Evolutionary conservation across 2,329 filamentous ascomycete species (phyloP).

Genomic region (Tolypocladium album): DNA sequence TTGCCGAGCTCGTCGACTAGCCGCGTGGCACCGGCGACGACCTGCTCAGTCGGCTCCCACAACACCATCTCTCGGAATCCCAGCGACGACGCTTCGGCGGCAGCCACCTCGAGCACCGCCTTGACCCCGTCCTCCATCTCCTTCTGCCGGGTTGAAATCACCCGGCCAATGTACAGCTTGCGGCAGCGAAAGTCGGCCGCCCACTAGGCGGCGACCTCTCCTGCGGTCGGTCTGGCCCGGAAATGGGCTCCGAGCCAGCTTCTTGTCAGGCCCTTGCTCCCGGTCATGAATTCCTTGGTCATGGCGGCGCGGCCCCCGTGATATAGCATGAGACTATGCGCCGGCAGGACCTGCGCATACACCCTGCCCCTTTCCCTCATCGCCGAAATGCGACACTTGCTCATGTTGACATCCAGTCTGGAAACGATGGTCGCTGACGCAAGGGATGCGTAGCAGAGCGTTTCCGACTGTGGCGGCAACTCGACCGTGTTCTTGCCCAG

Average conservation of each 20-base stretch:
- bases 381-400: conserved; percentile 11
- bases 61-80: conserved; percentile 21
- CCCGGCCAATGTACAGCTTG: conserved; percentile 8
- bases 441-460: conserved; percentile 1
- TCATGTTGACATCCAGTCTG: conserved; percentile 13
- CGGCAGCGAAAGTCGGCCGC: conserved; percentile 19
- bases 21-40: conserved; percentile 14
- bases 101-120: conserved; percentile 20
- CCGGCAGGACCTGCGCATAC: conserved; percentile 22
- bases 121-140: conserved; percentile 13
- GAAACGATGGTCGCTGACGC: neutral
- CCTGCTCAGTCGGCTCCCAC: conserved; percentile 23
- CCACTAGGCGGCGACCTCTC: conserved; percentile 22
- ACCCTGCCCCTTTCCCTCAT: conserved; percentile 14
- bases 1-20: conserved; percentile 27
- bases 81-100: conserved; percentile 19
- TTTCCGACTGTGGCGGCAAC: conserved; percentile 7
- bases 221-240: conserved; percentile 3
- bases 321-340: conserved; percentile 16
- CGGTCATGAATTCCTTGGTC: conserved; percentile 9
- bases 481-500: conserved; percentile 11
- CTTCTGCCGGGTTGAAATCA: conserved; percentile 7
- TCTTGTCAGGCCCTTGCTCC: neutral
- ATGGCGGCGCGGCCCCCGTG: conserved; percentile 20
- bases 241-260: conserved; percentile 2